phyloP scores from a whole-genome alignment of 2,329 filamentous ascomycete species.

The Harringtonia lauricola region DNA sequence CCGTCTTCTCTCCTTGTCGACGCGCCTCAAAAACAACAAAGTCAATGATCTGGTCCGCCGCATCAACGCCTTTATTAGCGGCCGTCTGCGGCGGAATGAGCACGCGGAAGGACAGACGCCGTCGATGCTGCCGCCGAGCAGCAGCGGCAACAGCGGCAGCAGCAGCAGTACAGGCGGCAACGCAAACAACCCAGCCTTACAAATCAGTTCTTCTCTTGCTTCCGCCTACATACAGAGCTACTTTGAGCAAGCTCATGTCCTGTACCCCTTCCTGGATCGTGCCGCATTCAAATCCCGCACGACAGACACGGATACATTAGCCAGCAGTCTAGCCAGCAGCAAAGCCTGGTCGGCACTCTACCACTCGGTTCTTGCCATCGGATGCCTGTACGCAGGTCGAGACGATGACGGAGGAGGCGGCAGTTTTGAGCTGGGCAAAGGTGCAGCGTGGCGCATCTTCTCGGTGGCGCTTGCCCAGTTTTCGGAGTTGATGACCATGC shows the following conservation, averaged over 20 bases:
- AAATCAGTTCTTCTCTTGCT: constrained; percentile 1
- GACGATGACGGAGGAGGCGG: constrained; percentile 10
- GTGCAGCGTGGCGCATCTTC: constrained; percentile 27
- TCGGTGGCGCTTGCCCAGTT: constrained; percentile 23
- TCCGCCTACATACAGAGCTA: constrained; percentile 17
- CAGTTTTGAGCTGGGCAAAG: constrained; percentile 26
- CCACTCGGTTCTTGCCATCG: constrained; percentile 24
- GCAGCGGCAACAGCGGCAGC: no score
- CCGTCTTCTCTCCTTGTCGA: constrained; percentile 18
- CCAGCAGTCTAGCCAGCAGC: constrained; percentile 14
- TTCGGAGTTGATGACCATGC: constrained; percentile 20
- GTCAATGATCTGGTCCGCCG: constrained; percentile 17
- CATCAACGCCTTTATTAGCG: constrained; percentile 16
- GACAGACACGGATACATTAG: constrained; percentile 14
- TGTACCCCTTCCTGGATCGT: constrained; percentile 29
- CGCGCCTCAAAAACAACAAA: constrained; percentile 17
- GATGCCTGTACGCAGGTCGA: constrained; percentile 23
- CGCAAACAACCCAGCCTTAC: not conserved
- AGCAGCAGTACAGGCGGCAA: not conserved
- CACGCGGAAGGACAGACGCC: not conserved
- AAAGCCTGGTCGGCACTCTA: constrained; percentile 26
- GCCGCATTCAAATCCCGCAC: constrained; percentile 22
- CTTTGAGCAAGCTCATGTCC: constrained; percentile 25
- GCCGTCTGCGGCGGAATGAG: constrained; percentile 8
- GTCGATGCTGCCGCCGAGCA: not conserved